phyloP scores from a whole-genome alignment of 2,329 filamentous ascomycete species.

The Penicillium sp. region DNA sequence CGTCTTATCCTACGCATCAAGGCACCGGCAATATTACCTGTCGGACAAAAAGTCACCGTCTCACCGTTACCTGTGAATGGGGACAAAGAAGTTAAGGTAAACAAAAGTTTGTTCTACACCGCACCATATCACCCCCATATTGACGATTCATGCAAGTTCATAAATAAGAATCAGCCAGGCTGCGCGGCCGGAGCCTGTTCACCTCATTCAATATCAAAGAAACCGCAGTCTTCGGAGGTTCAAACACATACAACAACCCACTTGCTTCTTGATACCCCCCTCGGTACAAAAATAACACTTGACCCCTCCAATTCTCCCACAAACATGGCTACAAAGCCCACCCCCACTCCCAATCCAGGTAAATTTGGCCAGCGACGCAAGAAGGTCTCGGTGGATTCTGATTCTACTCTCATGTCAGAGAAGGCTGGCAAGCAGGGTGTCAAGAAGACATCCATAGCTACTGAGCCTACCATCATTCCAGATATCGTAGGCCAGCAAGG shows the following conservation, averaged over 20 bases:
- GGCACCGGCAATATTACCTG: constrained; percentile 23
- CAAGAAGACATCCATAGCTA: constrained; percentile 26
- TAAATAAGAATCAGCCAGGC: background rate
- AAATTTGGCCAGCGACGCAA: constrained; percentile 18
- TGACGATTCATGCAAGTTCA: background rate
- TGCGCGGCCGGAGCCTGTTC: constrained; percentile 3
- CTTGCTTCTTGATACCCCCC: constrained; percentile 28
- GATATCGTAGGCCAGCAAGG: constrained; percentile 8
- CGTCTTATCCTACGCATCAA: constrained; percentile 46
- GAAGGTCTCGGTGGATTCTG: constrained; percentile 18
- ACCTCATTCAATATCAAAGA: constrained; percentile 42
- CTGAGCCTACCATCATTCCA: background rate
- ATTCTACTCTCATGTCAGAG: background rate
- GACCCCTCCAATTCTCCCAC: constrained; percentile 28
- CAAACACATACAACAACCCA: constrained; percentile 33
- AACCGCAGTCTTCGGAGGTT: constrained; percentile 27
- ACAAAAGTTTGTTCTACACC: background rate
- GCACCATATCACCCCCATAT: background rate
- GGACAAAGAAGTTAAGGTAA: constrained; percentile 2
- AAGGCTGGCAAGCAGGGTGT: constrained; percentile 11
- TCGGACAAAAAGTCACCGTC: background rate
- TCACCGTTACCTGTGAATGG: background rate
- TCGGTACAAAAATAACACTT: constrained; percentile 26
- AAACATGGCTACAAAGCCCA: constrained; percentile 8
- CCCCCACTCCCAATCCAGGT: background rate